phyloP scores from a whole-genome alignment of 495 filamentous ascomycete species.

The Daldinia bambusicola region DNA sequence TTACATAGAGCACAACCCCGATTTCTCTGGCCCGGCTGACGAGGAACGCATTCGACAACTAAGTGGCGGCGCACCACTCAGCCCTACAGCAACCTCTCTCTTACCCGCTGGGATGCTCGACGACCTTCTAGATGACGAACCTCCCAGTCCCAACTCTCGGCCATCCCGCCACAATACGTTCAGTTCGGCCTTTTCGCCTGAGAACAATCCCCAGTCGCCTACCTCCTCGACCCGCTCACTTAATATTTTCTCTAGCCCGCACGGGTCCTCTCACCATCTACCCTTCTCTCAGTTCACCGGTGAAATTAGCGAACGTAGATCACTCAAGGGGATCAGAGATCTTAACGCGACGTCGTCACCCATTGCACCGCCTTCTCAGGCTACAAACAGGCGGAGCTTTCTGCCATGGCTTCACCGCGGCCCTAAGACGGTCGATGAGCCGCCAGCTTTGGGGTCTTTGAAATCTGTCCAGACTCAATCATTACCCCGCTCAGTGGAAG shows the following conservation, averaged over 20 bases:
- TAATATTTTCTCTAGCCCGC: conserved; percentile 75
- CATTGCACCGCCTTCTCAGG: conserved; percentile 32
- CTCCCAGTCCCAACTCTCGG: conserved; percentile 61
- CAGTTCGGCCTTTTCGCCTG: conserved; percentile 55
- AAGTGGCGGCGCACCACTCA: conserved; percentile 75
- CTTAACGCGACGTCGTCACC: conserved; percentile 44
- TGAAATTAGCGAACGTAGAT: conserved; percentile 53
- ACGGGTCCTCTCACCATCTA: conserved; percentile 68
- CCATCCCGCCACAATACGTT: conserved; percentile 39
- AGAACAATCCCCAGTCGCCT: conserved; percentile 72
- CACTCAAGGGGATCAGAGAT: conserved; percentile 50
- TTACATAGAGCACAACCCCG: conserved; percentile 60
- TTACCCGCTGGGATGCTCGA: conserved; percentile 82
- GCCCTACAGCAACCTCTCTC: conserved; percentile 79
- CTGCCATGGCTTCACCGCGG: conserved; percentile 74
- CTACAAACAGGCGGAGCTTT: conserved; percentile 54
- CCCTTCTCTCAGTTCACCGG: conserved; percentile 57
- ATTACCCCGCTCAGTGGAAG: conserved; percentile 69
- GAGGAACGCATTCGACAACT: conserved; percentile 58
- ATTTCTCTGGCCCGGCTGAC: conserved; percentile 52
- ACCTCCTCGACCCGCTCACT: conserved; percentile 71
- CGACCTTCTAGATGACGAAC: conserved; percentile 74
- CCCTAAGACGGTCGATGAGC: conserved; percentile 74
- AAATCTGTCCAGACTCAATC: conserved; percentile 84
- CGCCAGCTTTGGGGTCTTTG: conserved; percentile 75